phyloP scores from a whole-genome alignment of 202 grass and related monocot genomes.

The Schoenoplectus triqueter region DNA sequence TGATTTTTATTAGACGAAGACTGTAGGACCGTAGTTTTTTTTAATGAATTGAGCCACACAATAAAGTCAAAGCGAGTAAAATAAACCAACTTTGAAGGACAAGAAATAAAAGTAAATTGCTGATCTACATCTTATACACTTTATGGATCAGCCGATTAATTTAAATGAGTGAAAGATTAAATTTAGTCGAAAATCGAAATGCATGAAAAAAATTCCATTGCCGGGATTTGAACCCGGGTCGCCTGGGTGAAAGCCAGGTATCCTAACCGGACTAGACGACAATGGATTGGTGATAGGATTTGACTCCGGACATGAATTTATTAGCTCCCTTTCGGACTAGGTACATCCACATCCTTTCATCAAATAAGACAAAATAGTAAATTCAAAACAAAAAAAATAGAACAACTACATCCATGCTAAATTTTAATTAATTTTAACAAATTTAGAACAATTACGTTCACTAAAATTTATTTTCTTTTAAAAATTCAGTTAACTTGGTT shows the following conservation, averaged over 20 bases:
- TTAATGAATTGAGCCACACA: neutral
- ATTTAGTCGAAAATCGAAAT: neutral
- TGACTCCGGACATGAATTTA: neutral
- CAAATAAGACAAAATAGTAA: neutral
- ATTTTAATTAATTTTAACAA: neutral
- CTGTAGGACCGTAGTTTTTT: neutral
- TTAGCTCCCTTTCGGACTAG: neutral
- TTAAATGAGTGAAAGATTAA: neutral
- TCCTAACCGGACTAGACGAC: slow-evolving; percentile 94
- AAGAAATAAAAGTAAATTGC: neutral
- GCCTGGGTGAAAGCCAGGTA: slow-evolving; percentile 97
- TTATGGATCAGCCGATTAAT: neutral
- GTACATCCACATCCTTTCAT: neutral
- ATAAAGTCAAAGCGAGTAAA: neutral
- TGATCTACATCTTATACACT: neutral
- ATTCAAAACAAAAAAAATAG: neutral
- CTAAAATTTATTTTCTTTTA: neutral
- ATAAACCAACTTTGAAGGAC: neutral
- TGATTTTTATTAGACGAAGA: neutral
- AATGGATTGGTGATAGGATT: slow-evolving; percentile 42
- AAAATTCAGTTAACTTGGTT: neutral
- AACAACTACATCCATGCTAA: neutral
- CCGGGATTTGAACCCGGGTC: slow-evolving; percentile 99
- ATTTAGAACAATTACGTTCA: neutral
- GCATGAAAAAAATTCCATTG: slow-evolving; percentile 53